These are phyloP conservation scores for Lentinula detonsa DNA, from an alignment of 768 basidiomycete genomes.

Conservation along the genomic window DNA sequence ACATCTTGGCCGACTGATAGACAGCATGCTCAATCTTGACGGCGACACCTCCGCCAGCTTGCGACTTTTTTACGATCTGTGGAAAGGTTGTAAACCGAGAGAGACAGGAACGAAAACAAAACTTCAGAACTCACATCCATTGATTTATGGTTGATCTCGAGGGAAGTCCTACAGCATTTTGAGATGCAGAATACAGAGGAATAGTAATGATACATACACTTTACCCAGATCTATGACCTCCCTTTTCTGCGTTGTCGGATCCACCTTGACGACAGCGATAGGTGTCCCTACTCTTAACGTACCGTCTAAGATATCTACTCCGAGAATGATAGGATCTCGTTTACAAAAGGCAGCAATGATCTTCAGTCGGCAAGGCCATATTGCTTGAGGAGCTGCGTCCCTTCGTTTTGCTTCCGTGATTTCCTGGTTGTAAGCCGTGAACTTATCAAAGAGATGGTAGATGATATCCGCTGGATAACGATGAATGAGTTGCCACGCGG, in stretches of 20 bases:
- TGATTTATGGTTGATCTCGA: constrained; percentile 96
- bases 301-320: constrained; percentile 94
- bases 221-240: constrained; percentile 91
- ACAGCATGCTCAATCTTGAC: constrained; percentile 98
- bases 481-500: constrained; percentile 3
- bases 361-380: constrained; percentile 95
- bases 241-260: constrained; percentile 82
- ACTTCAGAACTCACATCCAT: constrained; percentile 50
- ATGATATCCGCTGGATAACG: constrained; percentile 83
- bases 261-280: constrained; percentile 89
- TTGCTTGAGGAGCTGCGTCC: constrained; percentile 90
- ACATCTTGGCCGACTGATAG: constrained; percentile 93
- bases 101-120: neutral
- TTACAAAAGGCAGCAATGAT: constrained; percentile 93
- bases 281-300: constrained; percentile 89
- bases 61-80: constrained; percentile 86
- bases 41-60: constrained; percentile 94
- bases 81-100: constrained; percentile 5
- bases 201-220: constrained; percentile 53
- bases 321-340: constrained; percentile 95
- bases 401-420: constrained; percentile 87
- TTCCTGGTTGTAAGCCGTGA: constrained; percentile 89
- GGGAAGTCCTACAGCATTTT: constrained; percentile 60
- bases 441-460: constrained; percentile 95
- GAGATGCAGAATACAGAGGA: constrained; percentile 4